phyloP scores from a whole-genome alignment of 2,329 filamentous ascomycete species.

The Metarhizium sp. region DNA sequence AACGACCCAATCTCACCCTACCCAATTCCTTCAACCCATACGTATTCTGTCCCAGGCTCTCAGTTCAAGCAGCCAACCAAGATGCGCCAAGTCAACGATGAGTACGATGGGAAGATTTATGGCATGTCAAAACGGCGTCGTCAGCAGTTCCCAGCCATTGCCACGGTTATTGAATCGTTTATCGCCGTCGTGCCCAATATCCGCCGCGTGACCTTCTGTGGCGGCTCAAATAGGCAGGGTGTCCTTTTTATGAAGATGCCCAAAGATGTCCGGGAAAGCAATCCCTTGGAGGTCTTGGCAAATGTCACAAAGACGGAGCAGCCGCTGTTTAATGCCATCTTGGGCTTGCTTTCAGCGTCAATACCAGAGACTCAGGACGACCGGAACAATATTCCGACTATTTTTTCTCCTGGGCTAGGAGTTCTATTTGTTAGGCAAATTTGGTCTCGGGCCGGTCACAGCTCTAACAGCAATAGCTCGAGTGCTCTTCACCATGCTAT shows the following conservation, averaged over 20 bases:
- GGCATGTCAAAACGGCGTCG: conserved; percentile 74
- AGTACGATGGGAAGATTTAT: conserved; percentile 50
- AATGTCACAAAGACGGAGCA: conserved; percentile 15
- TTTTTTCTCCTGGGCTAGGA: conserved; percentile 33
- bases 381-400: conserved; percentile 25
- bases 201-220: conserved; percentile 70
- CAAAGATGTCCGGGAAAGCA: conserved; percentile 45
- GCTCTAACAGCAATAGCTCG: conserved; percentile 47
- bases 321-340: conserved; percentile 25
- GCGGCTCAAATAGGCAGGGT: conserved; percentile 80
- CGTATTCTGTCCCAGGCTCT: conserved; percentile 56
- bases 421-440: conserved; percentile 38
- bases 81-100: conserved; percentile 42
- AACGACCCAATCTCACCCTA: conserved; percentile 65
- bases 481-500: conserved; percentile 66
- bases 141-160: conserved; percentile 75
- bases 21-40: conserved; percentile 74
- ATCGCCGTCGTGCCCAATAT: conserved; percentile 60
- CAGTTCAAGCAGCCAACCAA: conserved; percentile 47
- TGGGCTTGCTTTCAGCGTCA: conserved; percentile 28
- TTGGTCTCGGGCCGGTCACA: conserved; percentile 41
- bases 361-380: conserved; percentile 28
- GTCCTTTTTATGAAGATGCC: conserved; percentile 65
- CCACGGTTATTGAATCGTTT: conserved; percentile 69
- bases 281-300: conserved; percentile 46